Conservation (phyloP, 768 basidiomycete species). For the Rhodotorula paludigena region DNA sequence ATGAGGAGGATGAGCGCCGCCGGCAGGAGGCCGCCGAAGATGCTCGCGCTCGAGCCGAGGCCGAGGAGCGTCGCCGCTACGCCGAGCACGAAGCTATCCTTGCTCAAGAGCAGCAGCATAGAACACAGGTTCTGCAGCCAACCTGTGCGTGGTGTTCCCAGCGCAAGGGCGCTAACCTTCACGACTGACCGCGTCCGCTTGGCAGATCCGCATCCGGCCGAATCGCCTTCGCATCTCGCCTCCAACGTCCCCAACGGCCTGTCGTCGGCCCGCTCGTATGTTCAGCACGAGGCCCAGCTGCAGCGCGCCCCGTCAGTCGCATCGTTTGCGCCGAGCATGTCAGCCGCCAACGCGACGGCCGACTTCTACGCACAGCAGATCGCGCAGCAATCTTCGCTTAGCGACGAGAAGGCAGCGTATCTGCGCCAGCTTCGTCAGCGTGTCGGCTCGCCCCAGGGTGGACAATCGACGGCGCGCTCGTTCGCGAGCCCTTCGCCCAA, state of each 20-base stretch:
- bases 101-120: too few species aligned
- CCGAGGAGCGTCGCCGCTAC: neutral
- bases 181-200: too few species aligned
- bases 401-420: slow-evolving; percentile 28
- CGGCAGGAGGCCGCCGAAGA: too few species aligned
- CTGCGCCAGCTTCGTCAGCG: slow-evolving; percentile 24
- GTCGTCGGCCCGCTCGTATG: neutral
- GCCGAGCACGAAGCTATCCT: slow-evolving; percentile 7
- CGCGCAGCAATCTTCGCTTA: neutral
- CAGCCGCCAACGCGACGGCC: slow-evolving; percentile 18
- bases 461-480: neutral
- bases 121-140: too few species aligned
- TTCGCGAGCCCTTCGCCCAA: neutral
- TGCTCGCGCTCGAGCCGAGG: too few species aligned
- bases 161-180: too few species aligned
- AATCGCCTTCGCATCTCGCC: neutral
- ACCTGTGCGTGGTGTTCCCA: too few species aligned
- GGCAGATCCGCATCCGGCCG: neutral
- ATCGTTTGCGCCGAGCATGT: slow-evolving; percentile 23
- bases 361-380: slow-evolving; percentile 23
- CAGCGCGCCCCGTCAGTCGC: slow-evolving; percentile 24
- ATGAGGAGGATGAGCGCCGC: slow-evolving; percentile 4
- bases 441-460: neutral
- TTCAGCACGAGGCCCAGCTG: neutral
- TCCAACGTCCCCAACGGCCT: neutral